These are phyloP conservation scores for Vitis hybrid DNA, from an alignment of 177 flowering plant genomes.

Conservation along the genomic window DNA sequence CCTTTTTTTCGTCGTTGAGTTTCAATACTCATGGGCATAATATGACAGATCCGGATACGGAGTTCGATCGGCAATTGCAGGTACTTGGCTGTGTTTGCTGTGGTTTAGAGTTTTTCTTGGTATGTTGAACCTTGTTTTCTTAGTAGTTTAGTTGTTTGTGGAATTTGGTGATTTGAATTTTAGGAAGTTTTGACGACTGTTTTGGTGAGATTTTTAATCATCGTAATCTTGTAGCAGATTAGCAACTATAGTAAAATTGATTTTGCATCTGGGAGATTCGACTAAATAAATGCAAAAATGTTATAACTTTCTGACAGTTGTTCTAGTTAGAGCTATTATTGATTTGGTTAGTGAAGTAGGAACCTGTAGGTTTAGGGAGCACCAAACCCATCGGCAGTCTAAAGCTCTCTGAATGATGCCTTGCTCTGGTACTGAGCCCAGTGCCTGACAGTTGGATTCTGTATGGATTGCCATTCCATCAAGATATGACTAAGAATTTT, in stretches of 20 bases:
- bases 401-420: too few species aligned
- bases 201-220: too few species aligned
- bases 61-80: constrained; percentile 77
- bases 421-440: too few species aligned
- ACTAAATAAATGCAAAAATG: too few species aligned
- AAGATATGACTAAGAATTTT: too few species aligned
- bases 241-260: neutral
- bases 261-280: neutral
- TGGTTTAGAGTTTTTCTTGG: neutral
- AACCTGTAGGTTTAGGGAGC: too few species aligned
- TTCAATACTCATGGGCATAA: constrained; percentile 73
- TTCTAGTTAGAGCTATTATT: neutral
- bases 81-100: constrained; percentile 23
- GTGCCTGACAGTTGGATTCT: too few species aligned
- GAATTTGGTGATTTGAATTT: neutral
- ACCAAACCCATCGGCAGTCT: too few species aligned
- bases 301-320: too few species aligned
- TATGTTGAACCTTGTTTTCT: neutral
- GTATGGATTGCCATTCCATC: too few species aligned
- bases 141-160: constrained; percentile 4
- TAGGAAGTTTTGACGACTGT: neutral
- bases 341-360: neutral
- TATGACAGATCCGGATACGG: constrained; percentile 80
- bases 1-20: constrained; percentile 90
- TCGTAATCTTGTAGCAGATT: too few species aligned